These are phyloP conservation scores for Fusarium cyanostomum DNA, from an alignment of 2,329 filamentous ascomycete genomes.

Conservation along the genomic window DNA sequence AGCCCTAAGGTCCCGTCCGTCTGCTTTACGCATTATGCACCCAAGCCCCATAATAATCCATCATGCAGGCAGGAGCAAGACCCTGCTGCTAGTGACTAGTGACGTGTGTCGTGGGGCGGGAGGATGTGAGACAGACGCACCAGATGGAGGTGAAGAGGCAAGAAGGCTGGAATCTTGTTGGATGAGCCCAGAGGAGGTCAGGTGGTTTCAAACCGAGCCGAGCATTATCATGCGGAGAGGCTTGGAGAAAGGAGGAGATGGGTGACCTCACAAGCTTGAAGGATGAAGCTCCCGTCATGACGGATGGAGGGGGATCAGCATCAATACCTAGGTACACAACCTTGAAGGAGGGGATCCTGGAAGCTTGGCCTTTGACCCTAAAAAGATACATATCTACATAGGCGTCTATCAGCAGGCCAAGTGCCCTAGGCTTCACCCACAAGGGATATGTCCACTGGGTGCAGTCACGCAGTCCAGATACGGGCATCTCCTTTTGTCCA, in stretches of 20 bases:
- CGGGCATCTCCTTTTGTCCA: too few relatives aligned
- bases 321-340: neutral
- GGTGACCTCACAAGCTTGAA: neutral
- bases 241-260: constrained; percentile 1
- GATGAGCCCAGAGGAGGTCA: constrained; percentile 2
- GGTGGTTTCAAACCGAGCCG: neutral
- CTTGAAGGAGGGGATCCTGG: neutral
- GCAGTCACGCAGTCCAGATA: too few relatives aligned
- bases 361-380: too few relatives aligned
- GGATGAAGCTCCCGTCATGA: neutral
- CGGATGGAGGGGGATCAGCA: constrained; percentile 5
- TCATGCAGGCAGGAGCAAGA: constrained; percentile 8
- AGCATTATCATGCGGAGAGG: neutral
- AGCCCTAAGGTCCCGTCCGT: constrained; percentile 14
- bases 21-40: constrained; percentile 1
- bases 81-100: constrained; percentile 22
- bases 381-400: neutral
- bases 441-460: constrained; percentile 11
- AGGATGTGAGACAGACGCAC: neutral
- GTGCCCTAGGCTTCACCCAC: constrained; percentile 2
- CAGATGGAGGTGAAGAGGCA: constrained; percentile 1
- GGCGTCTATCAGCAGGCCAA: constrained; percentile 5
- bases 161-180: constrained; percentile 20
- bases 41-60: constrained; percentile 18
- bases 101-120: constrained; percentile 34